Base-by-base conservation (phyloP, 306 rosid species). In the Corylus heterophylla region DNA sequence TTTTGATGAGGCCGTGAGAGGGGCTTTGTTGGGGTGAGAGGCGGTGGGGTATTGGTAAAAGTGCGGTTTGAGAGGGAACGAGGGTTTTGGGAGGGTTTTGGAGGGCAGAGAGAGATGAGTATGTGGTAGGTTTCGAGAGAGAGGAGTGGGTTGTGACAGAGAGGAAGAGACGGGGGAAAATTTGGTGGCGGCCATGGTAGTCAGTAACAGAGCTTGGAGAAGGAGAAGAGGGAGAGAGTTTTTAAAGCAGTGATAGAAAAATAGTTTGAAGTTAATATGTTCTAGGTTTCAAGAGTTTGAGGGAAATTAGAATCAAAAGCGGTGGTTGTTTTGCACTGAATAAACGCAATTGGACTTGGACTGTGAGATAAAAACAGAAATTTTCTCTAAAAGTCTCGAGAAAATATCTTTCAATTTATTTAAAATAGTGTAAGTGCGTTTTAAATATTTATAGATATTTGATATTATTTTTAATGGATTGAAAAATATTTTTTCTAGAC, bases 71-170 rank as follows among this genome's bases (percentile, higher is more conserved):
- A 11, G 29, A 20, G 74, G 17, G 51, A 71, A 54, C 27, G 69
- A 52, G 56, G 89, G 88, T 48, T 75, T 88, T 25, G 52, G 70
- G 39, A 78, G 82, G 83, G 86, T 51, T 80, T 81, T 80, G 82
- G 61, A 37, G 63, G 13, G 22, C 82, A 80, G 27, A 58, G 70
- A 67, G 25, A 80, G n/a, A 54, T 35, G 47, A 61, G 79, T 37
- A 59, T 50, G 56, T 7, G 77, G 25, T 74, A 73, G 58, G 69
- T 54, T 75, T 56, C n/a, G 64, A 52, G 73, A 71, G 17, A 74
- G 54, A 70, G 77, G 68, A 0, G 79, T 69, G 37, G 87, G 79
- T 52, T 71, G 83, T 47, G 86, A 76, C 70, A 75, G 78, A 56
- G 89, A 78, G 50, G 86, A 81, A 1, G 90, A 76, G 22, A 88